These are phyloP conservation scores for Stemphylium beticola DNA, from an alignment of 2,329 filamentous ascomycete genomes.

Conservation along the genomic window DNA sequence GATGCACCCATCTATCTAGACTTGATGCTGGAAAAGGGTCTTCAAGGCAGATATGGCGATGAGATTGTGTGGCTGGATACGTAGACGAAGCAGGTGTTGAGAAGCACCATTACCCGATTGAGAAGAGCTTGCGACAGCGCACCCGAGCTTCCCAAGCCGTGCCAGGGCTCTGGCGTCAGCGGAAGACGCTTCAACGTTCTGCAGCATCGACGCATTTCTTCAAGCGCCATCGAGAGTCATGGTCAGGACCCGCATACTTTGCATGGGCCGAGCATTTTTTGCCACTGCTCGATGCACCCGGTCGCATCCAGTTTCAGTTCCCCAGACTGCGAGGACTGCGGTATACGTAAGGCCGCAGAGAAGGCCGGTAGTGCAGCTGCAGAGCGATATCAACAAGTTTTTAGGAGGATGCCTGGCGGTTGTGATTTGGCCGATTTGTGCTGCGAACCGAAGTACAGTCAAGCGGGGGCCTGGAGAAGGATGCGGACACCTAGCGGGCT, in stretches of 20 bases:
- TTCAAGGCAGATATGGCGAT: slow-evolving; percentile 11
- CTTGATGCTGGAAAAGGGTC: background rate
- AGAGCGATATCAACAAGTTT: slow-evolving; percentile 23
- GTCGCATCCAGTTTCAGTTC: background rate
- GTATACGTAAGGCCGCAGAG: slow-evolving; percentile 21
- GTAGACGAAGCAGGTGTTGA: slow-evolving; percentile 30
- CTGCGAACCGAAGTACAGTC: slow-evolving; percentile 11
- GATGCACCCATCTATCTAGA: too few relatives aligned
- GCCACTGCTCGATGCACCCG: background rate
- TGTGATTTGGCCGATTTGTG: slow-evolving; percentile 2
- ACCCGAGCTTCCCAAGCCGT: background rate
- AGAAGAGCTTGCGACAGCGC: slow-evolving; percentile 20
- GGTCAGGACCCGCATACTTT: background rate
- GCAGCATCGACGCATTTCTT: slow-evolving; percentile 9
- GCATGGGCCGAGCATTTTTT: background rate
- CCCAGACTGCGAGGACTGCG: background rate
- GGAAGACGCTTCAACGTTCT: slow-evolving; percentile 10
- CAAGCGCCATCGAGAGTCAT: slow-evolving; percentile 6
- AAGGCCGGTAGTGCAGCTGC: slow-evolving; percentile 9
- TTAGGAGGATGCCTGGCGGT: background rate
- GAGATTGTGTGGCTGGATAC: slow-evolving; percentile 20
- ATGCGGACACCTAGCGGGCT: slow-evolving; percentile 19
- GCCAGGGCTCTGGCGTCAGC: slow-evolving; percentile 6
- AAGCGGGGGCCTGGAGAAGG: slow-evolving; percentile 14
- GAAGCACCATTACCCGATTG: slow-evolving; percentile 19